phyloP scores from a whole-genome alignment of 2,329 filamentous ascomycete genomes.

The Samsoniella hepiali region DNA sequence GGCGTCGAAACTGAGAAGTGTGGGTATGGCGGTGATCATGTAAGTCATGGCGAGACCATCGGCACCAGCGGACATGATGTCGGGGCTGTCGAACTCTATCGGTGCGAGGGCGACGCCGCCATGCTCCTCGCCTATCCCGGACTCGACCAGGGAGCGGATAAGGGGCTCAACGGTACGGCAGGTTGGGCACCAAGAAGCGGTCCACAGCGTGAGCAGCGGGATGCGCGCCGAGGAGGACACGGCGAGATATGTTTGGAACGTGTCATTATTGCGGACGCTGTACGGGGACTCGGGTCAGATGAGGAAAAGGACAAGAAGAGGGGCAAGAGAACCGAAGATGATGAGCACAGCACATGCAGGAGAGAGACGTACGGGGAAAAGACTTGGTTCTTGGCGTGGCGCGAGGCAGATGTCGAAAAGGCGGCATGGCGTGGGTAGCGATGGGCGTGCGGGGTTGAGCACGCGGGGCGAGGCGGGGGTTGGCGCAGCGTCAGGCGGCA shows the following conservation, averaged over 20 bases:
- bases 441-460: conserved; percentile 4
- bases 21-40: conserved; percentile 58
- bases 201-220: conserved; percentile 60
- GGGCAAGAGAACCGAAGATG: conserved; percentile 3
- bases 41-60: conserved; percentile 48
- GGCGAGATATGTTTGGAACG: conserved; percentile 55
- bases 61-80: conserved; percentile 45
- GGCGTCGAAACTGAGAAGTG: conserved; percentile 55
- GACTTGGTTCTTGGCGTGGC: conserved; percentile 29
- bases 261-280: conserved; percentile 53
- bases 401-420: conserved; percentile 26
- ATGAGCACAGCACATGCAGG: neutral
- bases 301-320: neutral
- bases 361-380: conserved; percentile 32
- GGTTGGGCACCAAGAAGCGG: conserved; percentile 54
- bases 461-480: conserved; percentile 3
- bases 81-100: conserved; percentile 56
- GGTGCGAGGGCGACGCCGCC: conserved; percentile 53
- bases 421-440: conserved; percentile 20
- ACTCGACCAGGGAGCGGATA: conserved; percentile 45
- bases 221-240: conserved; percentile 50
- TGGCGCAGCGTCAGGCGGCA: neutral
- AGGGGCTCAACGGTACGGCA: conserved; percentile 51
- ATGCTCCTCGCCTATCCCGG: conserved; percentile 51
- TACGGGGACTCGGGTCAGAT: neutral